Evolutionary conservation across 371 early-diverging fungal genomes (phyloP), one percentile per base, ranked within the genome.

Genomic region (Haplosporangium sp.): DNA sequence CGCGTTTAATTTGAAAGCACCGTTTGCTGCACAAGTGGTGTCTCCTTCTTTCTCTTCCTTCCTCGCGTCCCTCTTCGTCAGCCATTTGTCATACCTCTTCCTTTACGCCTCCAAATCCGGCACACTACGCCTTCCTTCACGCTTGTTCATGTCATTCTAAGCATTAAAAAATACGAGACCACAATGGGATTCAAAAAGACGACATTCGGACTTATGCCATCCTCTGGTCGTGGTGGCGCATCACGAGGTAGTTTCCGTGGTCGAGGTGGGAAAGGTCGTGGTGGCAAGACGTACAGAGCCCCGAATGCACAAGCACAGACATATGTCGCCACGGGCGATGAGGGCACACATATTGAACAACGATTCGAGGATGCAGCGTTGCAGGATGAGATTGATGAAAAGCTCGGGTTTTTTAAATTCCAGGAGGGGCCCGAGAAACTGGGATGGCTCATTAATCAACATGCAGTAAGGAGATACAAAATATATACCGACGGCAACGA

Each of bases 391-490:
- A 76, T 96, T 45, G 96, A 97, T 71, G 83, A 82, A n/a, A 85
- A 86, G 59, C 87, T 98, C 73, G 96, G 96, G 10, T 97, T 96
- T 69, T 74, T 82, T 13, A 83, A 91, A 57, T 93, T 91, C 74
- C 88, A 90, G 23, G 94, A 95, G 52, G 96, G 96, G 0, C 91
- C 92, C 16, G 86, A 86, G 50, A 88, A 88, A 40, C 81, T 96
- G 16, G 99, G 99, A 1, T 99, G 98, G 98, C 84, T 99, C 52
- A 89, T 97, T 38, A 99, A 99, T 82, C 96, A 97, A 89, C 95
- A 96, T 58, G 86, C 94, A 67, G 95, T 95, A 86, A 62, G 85
- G 29, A 29, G 29, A 29, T 4, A 4, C 29, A 29, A 29, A 29
- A 29, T 29, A 29, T 29, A 4, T 29, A 29, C 29, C 29, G 29